These are phyloP conservation scores for Curvularia lunata DNA, from an alignment of 2,329 filamentous ascomycete species.

Conservation along the genomic window DNA sequence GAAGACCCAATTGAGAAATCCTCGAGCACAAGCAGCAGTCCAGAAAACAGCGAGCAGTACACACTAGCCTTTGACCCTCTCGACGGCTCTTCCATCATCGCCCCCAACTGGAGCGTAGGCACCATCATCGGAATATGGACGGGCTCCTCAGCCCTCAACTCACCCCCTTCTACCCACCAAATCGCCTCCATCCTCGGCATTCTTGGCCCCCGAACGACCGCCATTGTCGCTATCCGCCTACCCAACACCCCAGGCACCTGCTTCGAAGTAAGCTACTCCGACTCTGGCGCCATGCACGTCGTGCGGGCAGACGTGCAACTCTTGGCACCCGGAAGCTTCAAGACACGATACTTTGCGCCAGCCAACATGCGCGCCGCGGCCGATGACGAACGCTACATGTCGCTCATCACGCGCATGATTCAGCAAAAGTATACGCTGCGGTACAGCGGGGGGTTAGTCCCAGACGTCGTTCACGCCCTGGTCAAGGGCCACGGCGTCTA, in stretches of 20 bases:
- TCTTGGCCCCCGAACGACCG: slow-evolving; percentile 48
- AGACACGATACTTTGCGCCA: slow-evolving; percentile 66
- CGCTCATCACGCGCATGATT: slow-evolving; percentile 53
- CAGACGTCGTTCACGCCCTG: slow-evolving; percentile 65
- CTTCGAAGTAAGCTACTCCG: slow-evolving; percentile 59
- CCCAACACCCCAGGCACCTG: slow-evolving; percentile 52
- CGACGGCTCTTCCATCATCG: slow-evolving; percentile 66
- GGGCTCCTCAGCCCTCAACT: slow-evolving; percentile 34
- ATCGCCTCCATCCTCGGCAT: slow-evolving; percentile 45
- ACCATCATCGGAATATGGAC: slow-evolving; percentile 67
- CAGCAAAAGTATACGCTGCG: slow-evolving; percentile 63
- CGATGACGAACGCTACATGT: slow-evolving; percentile 58
- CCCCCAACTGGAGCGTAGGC: slow-evolving; percentile 51
- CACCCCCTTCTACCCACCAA: slow-evolving; percentile 28
- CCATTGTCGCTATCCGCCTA: slow-evolving; percentile 61
- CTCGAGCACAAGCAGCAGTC: neutral
- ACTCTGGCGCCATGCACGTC: slow-evolving; percentile 49
- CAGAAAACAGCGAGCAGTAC: slow-evolving; percentile 49
- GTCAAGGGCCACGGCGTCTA: slow-evolving; percentile 69
- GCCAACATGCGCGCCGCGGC: slow-evolving; percentile 66
- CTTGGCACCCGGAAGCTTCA: slow-evolving; percentile 33
- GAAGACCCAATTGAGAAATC: slow-evolving; percentile 62
- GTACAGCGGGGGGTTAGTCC: slow-evolving; percentile 67
- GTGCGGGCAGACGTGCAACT: slow-evolving; percentile 43
- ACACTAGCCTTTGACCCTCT: slow-evolving; percentile 68